Base-by-base conservation (phyloP, 495 filamentous ascomycete species). In the Podospora australis region DNA sequence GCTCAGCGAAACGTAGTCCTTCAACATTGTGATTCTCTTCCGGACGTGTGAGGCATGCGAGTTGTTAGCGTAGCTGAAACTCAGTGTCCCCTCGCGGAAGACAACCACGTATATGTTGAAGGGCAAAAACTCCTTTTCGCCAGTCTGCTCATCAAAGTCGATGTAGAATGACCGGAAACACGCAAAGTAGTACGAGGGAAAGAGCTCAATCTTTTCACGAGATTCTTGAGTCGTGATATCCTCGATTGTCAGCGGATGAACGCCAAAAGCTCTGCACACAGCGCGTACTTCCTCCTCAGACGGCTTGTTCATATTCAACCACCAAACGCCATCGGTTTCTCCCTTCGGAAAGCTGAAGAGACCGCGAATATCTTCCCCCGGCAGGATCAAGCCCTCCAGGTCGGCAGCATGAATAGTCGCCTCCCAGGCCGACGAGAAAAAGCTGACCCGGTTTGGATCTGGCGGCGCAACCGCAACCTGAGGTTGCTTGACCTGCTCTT, bases 181-280 rank as follows among this genome's bases (percentile, higher is more conserved):
- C 43, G 95, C 88, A 59, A 98, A 95, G 62, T 98, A 98, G 72
- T 98, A 98, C 39, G 87, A 84, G 22, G 88, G 84, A 70, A 98
- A 98, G 25, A 98, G 80, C 64, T 98, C 92, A 26, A 98, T 95
- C 70, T 98, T 98, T 70, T 98, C 91, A 19, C 91, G 88, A 13
- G 89, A 83, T 70, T 98, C 91, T 61, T 95, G 89, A 2, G 84
- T 92, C 26, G 82, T 79, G 51, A 98, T 95, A 72, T 98, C 91
- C 68, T 98, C 91, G 14, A 86, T 84, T 8, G 91, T 96, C 66
- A 98, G 65, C 4, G 89, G 91, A 65, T 98, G 91, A 40, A 96
- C 86, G 6, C 84, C 84, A 62, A 98, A 98, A 4, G 94, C 90
- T 48, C 84, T 83, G 64, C 87, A 90, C 44, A 98, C 75, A n/a